These are phyloP conservation scores for Apophysomyces ossiformis DNA, from an alignment of 371 early-diverging fungal genomes.

Conservation along the genomic window DNA sequence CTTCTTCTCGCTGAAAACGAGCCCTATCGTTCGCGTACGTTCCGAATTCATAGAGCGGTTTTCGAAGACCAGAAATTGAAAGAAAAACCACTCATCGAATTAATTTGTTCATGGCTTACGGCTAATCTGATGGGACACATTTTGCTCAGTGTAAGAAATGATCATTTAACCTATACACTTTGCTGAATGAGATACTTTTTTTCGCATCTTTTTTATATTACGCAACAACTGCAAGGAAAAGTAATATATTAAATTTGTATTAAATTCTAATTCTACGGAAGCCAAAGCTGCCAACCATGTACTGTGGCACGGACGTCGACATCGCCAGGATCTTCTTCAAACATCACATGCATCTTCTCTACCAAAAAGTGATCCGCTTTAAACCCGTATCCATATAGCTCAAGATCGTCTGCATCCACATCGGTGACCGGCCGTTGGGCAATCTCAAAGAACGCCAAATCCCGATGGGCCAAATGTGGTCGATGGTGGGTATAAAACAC, in stretches of 20 bases:
- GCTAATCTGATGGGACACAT: no score
- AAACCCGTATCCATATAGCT: conserved; percentile 69
- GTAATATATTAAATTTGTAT: no score
- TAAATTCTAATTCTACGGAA: conserved; percentile 26
- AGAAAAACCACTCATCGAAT: neutral
- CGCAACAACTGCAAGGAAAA: no score
- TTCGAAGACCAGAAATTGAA: no score
- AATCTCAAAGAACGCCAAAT: conserved; percentile 81
- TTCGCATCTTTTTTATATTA: no score
- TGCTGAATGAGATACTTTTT: no score
- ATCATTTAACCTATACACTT: no score
- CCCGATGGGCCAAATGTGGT: conserved; percentile 75
- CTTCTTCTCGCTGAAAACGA: conserved; percentile 46
- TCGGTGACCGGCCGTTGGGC: conserved; percentile 59
- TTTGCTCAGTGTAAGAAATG: no score
- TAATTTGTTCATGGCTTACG: neutral
- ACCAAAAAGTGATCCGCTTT: conserved; percentile 71
- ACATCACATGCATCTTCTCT: conserved; percentile 82
- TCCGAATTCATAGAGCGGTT: neutral
- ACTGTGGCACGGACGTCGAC: conserved; percentile 83
- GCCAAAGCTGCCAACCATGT: conserved; percentile 72
- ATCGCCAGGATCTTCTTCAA: conserved; percentile 87
- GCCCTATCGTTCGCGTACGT: conserved; percentile 40
- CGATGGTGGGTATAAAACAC: conserved; percentile 75
- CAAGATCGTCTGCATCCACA: conserved; percentile 56